Evolutionary conservation across 192 early-diverging fungal species (phyloP).

Genomic region (Dimargaris cristalligena): DNA sequence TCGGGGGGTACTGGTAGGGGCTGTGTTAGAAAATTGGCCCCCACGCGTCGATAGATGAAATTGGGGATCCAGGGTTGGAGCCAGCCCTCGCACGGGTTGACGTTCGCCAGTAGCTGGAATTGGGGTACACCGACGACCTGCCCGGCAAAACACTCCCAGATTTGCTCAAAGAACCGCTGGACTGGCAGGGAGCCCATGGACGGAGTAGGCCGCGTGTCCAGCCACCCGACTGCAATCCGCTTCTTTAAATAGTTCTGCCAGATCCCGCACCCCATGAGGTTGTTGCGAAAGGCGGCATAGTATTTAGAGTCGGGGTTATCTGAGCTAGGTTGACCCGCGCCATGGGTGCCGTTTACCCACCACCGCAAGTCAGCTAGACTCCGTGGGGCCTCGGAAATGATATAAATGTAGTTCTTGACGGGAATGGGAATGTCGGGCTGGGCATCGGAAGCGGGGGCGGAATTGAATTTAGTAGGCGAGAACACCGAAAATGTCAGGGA

Average conservation of each 20-base stretch:
- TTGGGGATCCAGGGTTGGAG: no score
- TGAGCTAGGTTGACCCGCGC: neutral
- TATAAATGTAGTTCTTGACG: neutral
- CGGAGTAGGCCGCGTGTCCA: no score
- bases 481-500: slow-evolving; percentile 1
- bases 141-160: no score
- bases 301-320: neutral
- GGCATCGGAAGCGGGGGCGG: neutral
- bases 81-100: no score
- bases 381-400: neutral
- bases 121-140: no score
- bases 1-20: no score
- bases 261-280: neutral
- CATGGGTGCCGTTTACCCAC: neutral
- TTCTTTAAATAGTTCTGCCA: slow-evolving; percentile 5
- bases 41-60: no score
- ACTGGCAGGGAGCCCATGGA: no score
- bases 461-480: neutral
- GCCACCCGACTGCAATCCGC: neutral
- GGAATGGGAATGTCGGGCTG: neutral
- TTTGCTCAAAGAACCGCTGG: no score
- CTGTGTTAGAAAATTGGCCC: no score
- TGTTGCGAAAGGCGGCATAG: neutral
- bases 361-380: neutral
- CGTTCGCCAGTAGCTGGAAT: no score